These are phyloP conservation scores for Syzygium jambos DNA, from an alignment of 345 rosid genomes.

Conservation along the genomic window DNA sequence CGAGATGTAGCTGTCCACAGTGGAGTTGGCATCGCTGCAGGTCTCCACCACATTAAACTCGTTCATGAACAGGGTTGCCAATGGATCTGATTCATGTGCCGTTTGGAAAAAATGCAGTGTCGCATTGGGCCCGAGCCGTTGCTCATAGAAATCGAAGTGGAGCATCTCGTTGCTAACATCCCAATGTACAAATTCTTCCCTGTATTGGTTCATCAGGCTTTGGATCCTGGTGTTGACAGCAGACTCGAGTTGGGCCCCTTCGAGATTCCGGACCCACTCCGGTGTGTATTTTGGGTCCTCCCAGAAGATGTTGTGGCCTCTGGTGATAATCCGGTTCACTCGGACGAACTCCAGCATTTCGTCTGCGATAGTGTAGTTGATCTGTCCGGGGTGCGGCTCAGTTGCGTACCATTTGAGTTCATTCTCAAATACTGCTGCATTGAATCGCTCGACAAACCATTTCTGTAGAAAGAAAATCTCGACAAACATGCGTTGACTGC, in stretches of 20 bases:
- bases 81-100: slow-evolving; percentile 53
- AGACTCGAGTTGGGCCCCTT: slow-evolving; percentile 26
- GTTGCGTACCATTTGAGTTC: slow-evolving; percentile 92
- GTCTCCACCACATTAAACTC: slow-evolving; percentile 84
- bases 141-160: slow-evolving; percentile 75
- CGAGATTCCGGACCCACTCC: slow-evolving; percentile 44
- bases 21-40: slow-evolving; percentile 57
- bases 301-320: slow-evolving; percentile 96
- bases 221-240: slow-evolving; percentile 55
- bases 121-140: slow-evolving; percentile 50
- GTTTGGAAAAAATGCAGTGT: slow-evolving; percentile 46
- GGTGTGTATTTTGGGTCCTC: slow-evolving; percentile 78
- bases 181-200: slow-evolving; percentile 71
- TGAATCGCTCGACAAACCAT: slow-evolving; percentile 78
- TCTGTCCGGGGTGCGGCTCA: slow-evolving; percentile 57
- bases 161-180: slow-evolving; percentile 91
- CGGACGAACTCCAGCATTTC: slow-evolving; percentile 53
- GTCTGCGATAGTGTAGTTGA: slow-evolving; percentile 58
- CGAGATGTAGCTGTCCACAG: slow-evolving; percentile 49
- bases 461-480: slow-evolving; percentile 22
- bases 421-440: slow-evolving; percentile 79
- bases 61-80: slow-evolving; percentile 67
- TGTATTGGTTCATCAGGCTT: slow-evolving; percentile 72
- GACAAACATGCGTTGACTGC: neutral
- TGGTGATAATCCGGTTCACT: slow-evolving; percentile 40